Evolutionary conservation across 2,329 filamentous ascomycete species (phyloP).

Genomic region (Ceratocystiopsis brevicomis): DNA sequence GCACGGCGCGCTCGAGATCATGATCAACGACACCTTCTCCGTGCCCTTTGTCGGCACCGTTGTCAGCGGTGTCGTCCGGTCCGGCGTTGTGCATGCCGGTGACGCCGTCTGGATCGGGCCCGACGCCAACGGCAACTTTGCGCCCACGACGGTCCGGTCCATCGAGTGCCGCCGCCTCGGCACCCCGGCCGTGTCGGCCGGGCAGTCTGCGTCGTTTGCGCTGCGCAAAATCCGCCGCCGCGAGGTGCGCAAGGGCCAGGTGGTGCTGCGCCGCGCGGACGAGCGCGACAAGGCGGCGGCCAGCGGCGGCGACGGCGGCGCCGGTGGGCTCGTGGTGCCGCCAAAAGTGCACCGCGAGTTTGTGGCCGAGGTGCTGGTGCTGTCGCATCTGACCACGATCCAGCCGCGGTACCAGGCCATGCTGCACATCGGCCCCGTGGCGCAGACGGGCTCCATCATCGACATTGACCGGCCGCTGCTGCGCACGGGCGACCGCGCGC

Average conservation of each 20-base stretch:
- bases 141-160: conserved; percentile 66
- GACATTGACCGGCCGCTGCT: conserved; percentile 95
- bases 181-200: conserved; percentile 73
- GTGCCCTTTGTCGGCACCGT: conserved; percentile 95
- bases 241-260: conserved; percentile 95
- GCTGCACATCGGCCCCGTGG: conserved; percentile 88
- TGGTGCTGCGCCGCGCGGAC: conserved; percentile 71
- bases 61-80: conserved; percentile 82
- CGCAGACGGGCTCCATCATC: conserved; percentile 91
- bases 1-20: conserved; percentile 78
- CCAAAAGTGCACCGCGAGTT: conserved; percentile 61
- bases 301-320: conserved; percentile 6
- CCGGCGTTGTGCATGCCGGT: conserved; percentile 73
- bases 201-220: conserved; percentile 84
- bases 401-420: conserved; percentile 95
- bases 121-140: conserved; percentile 78
- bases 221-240: conserved; percentile 72
- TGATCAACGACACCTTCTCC: conserved; percentile 94
- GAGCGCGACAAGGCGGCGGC: conserved; percentile 23
- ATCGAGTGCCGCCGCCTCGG: conserved; percentile 88
- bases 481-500: conserved; percentile 80
- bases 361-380: conserved; percentile 73
- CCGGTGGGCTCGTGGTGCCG: conserved; percentile 2
- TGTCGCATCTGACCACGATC: conserved; percentile 92
- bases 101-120: conserved; percentile 79